A percentile compares a stretch with the other conserved stretches of the same genome.
These are phyloP conservation scores for Iberis pinnata DNA, from an alignment of 345 rosid genomes.

Conservation along the genomic window DNA sequence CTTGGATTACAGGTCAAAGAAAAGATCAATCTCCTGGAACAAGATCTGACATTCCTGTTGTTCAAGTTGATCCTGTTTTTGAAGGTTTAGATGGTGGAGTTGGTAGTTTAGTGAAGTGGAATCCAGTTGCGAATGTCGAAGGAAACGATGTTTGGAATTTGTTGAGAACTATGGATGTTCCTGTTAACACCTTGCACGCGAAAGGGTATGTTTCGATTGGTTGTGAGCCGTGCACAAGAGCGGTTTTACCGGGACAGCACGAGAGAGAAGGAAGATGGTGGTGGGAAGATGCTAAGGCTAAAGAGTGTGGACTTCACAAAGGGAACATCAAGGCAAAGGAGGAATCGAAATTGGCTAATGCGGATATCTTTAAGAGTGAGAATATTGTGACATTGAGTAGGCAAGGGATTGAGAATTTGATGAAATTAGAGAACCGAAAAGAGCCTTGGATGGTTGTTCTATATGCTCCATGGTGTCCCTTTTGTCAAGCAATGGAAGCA, in stretches of 20 bases:
- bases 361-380: slow-evolving; percentile 60
- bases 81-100: slow-evolving; percentile 81
- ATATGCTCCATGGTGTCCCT: slow-evolving; percentile 95
- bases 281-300: slow-evolving; percentile 99
- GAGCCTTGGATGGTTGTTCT: slow-evolving; percentile 91
- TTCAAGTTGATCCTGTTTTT: slow-evolving; percentile 84
- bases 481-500: slow-evolving; percentile 75
- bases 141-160: slow-evolving; percentile 73
- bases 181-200: slow-evolving; percentile 66
- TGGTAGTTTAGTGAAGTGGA: slow-evolving; percentile 95
- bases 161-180: slow-evolving; percentile 80
- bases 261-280: slow-evolving; percentile 99
- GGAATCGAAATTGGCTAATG: slow-evolving; percentile 31
- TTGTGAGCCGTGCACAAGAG: slow-evolving; percentile 93
- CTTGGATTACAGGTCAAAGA: slow-evolving; percentile 96
- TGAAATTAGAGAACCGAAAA: slow-evolving; percentile 51
- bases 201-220: slow-evolving; percentile 84
- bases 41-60: slow-evolving; percentile 72
- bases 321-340: slow-evolving; percentile 53
- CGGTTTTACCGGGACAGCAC: slow-evolving; percentile 93
- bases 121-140: slow-evolving; percentile 72
- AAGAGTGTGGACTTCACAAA: slow-evolving; percentile 96
- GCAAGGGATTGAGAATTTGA: slow-evolving; percentile 73
- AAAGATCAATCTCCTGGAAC: slow-evolving; percentile 86
- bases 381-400: slow-evolving; percentile 58